Conservation (phyloP, 2,329 filamentous ascomycete species). For the Colletotrichum sp. region DNA sequence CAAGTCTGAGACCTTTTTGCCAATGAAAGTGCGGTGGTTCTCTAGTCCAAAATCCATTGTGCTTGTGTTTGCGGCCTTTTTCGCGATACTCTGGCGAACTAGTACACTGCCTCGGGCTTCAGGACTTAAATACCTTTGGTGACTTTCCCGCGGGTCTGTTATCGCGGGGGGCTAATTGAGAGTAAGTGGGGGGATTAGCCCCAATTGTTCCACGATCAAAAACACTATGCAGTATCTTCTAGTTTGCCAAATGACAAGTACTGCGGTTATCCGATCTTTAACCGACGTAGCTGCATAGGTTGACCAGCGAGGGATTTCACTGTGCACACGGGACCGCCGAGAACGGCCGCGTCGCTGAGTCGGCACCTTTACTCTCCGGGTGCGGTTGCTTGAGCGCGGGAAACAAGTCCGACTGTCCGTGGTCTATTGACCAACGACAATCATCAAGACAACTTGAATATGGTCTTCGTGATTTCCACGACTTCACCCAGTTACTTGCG, state of each 20-base stretch:
- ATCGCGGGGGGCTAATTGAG: background rate
- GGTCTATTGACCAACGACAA: too few relatives aligned
- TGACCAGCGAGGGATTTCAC: background rate
- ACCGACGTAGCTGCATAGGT: too few relatives aligned
- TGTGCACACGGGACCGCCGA: background rate
- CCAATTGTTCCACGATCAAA: too few relatives aligned
- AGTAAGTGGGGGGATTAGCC: background rate
- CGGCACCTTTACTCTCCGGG: background rate
- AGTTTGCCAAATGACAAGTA: too few relatives aligned
- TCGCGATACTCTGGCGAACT: background rate
- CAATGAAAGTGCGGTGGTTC: conserved; percentile 39
- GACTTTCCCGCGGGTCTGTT: background rate
- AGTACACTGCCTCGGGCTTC: background rate
- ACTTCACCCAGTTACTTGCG: too few relatives aligned
- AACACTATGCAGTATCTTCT: too few relatives aligned
- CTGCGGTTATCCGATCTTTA: too few relatives aligned
- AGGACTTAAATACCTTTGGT: background rate
- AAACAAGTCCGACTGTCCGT: background rate
- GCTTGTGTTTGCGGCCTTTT: fast-evolving
- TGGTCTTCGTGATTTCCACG: too few relatives aligned
- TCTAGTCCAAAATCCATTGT: conserved; percentile 34
- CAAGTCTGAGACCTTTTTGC: conserved; percentile 35
- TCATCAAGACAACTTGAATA: too few relatives aligned
- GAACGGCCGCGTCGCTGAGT: background rate
- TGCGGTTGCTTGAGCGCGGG: background rate